Evolutionary conservation across 139 green algal species (phyloP).

Genomic region (Chlamydomonas sp.): DNA sequence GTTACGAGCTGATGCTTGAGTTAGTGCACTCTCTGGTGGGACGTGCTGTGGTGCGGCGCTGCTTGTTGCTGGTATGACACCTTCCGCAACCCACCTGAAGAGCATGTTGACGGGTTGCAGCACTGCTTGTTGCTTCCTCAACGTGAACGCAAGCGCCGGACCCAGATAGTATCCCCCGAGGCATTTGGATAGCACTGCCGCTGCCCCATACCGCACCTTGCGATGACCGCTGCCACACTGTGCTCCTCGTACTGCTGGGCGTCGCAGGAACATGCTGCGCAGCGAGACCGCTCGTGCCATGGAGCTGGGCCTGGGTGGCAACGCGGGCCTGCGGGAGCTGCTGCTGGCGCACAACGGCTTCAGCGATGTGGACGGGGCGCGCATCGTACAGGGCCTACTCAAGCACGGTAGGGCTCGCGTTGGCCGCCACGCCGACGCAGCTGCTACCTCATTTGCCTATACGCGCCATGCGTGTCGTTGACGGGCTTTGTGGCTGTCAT

Average conservation of each 20-base stretch:
- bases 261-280: constrained; percentile 33
- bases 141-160: not conserved
- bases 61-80: no score
- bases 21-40: not conserved
- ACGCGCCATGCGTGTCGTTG: no score
- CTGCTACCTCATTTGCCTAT: no score
- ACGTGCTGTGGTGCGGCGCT: not conserved
- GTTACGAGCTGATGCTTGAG: not conserved
- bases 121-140: not conserved
- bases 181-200: not conserved
- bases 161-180: not conserved
- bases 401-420: constrained; percentile 31
- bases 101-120: not conserved
- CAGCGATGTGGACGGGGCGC: constrained; percentile 45
- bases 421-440: no score
- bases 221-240: no score
- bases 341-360: constrained; percentile 51
- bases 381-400: constrained; percentile 43
- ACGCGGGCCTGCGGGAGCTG: constrained; percentile 45
- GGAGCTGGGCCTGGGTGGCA: constrained; percentile 41
- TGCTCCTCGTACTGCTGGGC: not conserved
- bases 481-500: no score
- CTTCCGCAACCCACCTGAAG: no score
- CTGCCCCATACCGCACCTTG: not conserved
- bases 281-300: constrained; percentile 36